Conservation (phyloP, 31 red algal genomes). For the Asparagopsis taxiformis region DNA sequence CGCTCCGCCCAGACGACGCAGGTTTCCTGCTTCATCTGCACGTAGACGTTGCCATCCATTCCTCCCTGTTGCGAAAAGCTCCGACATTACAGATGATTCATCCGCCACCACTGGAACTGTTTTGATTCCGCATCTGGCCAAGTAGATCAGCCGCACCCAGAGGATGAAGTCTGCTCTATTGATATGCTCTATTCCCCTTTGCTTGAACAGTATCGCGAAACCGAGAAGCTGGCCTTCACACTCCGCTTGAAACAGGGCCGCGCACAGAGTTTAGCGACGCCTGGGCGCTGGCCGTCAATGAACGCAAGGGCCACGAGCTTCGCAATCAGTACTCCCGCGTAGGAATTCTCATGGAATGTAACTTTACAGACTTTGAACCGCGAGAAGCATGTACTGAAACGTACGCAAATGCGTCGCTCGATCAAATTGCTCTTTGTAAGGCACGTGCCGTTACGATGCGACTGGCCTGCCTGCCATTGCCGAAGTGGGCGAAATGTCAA, state of each 20-base stretch:
- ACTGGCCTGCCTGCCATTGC: constrained; percentile 81
- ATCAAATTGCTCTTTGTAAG: constrained; percentile 56
- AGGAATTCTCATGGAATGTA: constrained; percentile 70
- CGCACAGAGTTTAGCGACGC: constrained; percentile 25
- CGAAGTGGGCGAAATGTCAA: constrained; percentile 62
- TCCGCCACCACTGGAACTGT: too few relatives aligned
- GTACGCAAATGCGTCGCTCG: constrained; percentile 31
- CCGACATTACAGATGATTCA: too few relatives aligned
- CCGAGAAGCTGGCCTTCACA: constrained; percentile 25
- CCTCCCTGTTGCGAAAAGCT: too few relatives aligned
- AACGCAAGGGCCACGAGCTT: constrained; percentile 43
- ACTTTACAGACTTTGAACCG: constrained; percentile 77
- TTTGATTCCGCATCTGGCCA: background rate
- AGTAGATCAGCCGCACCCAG: background rate
- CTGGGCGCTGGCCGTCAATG: constrained; percentile 61
- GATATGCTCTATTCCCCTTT: constrained; percentile 48
- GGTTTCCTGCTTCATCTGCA: too few relatives aligned
- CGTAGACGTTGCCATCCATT: too few relatives aligned
- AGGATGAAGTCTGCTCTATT: background rate
- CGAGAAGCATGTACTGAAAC: constrained; percentile 22
- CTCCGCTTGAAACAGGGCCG: background rate
- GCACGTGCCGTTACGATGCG: constrained; percentile 66
- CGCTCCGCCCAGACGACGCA: too few relatives aligned
- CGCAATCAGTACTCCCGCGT: constrained; percentile 64
- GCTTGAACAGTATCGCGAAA: constrained; percentile 52